Percentiles rank a stretch among this genome's conserved stretches.
Conservation (phyloP, 257 asterid species). For the Sherardia arvensis region DNA sequence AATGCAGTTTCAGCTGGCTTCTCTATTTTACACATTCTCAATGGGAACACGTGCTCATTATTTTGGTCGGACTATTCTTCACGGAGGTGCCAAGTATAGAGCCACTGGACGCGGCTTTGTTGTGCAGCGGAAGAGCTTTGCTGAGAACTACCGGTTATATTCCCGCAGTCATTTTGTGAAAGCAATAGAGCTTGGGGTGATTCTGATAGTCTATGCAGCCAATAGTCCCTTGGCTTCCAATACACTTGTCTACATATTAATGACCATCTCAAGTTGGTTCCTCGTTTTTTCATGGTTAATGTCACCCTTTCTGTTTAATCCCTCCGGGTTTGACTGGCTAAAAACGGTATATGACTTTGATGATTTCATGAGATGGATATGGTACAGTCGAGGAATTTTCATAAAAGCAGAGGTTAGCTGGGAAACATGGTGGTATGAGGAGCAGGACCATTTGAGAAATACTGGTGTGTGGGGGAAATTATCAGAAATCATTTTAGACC, state of each 20-base stretch:
- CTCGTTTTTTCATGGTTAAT: slow-evolving; percentile 85
- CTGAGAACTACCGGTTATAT: slow-evolving; percentile 78
- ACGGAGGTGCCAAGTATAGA: slow-evolving; percentile 94
- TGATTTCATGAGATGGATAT: slow-evolving; percentile 72
- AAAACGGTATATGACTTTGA: slow-evolving; percentile 86
- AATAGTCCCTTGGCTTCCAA: slow-evolving; percentile 34
- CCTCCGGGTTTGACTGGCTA: slow-evolving; percentile 95
- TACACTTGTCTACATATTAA: slow-evolving; percentile 62
- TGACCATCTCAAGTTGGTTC: slow-evolving; percentile 90
- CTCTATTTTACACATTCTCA: slow-evolving; percentile 70
- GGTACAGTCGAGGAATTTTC: slow-evolving; percentile 66
- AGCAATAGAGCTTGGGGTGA: slow-evolving; percentile 91
- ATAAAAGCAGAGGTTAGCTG: slow-evolving; percentile 78
- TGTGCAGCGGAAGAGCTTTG: slow-evolving; percentile 76
- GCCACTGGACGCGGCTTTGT: slow-evolving; percentile 97
- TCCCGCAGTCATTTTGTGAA: slow-evolving; percentile 92
- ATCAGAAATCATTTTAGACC: slow-evolving; percentile 77
- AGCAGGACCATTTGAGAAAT: slow-evolving; percentile 80
- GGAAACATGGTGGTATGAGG: slow-evolving; percentile 98
- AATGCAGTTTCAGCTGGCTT: slow-evolving; percentile 79
- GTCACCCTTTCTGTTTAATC: slow-evolving; percentile 82
- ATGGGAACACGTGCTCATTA: slow-evolving; percentile 90
- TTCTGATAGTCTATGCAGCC: slow-evolving; percentile 66
- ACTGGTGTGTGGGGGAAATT: slow-evolving; percentile 97
- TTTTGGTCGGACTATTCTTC: slow-evolving; percentile 87